phyloP scores from a whole-genome alignment of 352 stramenopile genomes.

The Pythium utonaiense region DNA sequence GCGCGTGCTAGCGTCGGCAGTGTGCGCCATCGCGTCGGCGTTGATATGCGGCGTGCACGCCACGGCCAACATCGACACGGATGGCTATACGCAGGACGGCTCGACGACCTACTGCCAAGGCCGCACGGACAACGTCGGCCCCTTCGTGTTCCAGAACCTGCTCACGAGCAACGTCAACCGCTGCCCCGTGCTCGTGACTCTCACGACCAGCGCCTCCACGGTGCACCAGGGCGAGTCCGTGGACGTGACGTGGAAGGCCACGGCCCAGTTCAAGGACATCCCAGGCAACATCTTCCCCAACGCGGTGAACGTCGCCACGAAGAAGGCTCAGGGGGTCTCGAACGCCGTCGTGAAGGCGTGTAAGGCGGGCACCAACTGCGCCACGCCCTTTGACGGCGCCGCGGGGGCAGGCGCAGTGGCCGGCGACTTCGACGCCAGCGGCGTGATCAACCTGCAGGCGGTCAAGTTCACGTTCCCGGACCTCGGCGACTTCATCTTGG shows the following conservation, averaged over 20 bases:
- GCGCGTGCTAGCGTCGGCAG: neutral
- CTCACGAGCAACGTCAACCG: constrained; percentile 42
- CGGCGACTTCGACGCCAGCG: constrained; percentile 41
- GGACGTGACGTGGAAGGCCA: constrained; percentile 51
- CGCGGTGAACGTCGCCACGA: constrained; percentile 41
- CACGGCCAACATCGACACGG: constrained; percentile 54
- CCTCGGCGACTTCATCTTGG: constrained; percentile 56
- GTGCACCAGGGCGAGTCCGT: constrained; percentile 50
- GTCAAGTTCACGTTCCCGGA: constrained; percentile 49
- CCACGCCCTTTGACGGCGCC: constrained; percentile 36
- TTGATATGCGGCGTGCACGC: constrained; percentile 6
- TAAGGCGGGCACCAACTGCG: constrained; percentile 64
- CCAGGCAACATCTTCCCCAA: constrained; percentile 57
- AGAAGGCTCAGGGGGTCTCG: constrained; percentile 31
- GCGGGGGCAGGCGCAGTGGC: constrained; percentile 29
- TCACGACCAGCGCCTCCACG: constrained; percentile 43
- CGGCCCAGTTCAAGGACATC: constrained; percentile 28
- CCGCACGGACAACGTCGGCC: constrained; percentile 11
- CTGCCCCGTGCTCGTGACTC: constrained; percentile 51
- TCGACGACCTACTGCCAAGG: constrained; percentile 75
- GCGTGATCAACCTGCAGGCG: constrained; percentile 42
- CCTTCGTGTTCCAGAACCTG: constrained; percentile 40
- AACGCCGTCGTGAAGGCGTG: constrained; percentile 54
- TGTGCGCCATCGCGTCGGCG: neutral
- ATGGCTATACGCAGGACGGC: constrained; percentile 57